Evolutionary conservation across 805 yeast species (phyloP), one percentile per base, ranked within the genome.

Genomic region (Candida wancherniae): DNA sequence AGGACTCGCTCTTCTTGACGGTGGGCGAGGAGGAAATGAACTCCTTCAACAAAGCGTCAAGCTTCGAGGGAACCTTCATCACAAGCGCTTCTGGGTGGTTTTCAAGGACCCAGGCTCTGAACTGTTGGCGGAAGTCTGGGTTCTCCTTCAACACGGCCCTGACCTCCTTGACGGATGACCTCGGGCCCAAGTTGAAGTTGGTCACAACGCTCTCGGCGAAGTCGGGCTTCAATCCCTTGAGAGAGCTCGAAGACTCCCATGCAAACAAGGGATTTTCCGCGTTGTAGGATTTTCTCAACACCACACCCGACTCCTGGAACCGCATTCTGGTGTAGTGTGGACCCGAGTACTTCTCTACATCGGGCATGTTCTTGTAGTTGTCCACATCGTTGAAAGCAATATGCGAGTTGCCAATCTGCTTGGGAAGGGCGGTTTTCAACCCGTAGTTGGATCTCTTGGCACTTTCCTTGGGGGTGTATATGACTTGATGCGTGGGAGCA

Each of bases 391-490:
- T 78, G 43, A 69, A 67, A 6, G 78, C 75, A 25, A 84, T 64
- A 51, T 74, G 75, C 23, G 79, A 69, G 11, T 75, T 62, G 23
- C 75, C 76, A 26, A 73, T 53, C 44, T 73, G 77, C 22, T 64
- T 62, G 3, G 95, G 95, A 27, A 84, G 59, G 13, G 82, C 64
- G 26, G 78, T 63, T 51, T 84, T 84, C 37, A 84, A 57, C 47
- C 95, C 95, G 69, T 73, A 84, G 55, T 83, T 84, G 39, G 81
- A 78, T 57, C 84, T 67, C 9, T 67, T 53, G 26, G 79, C 71
- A 28, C 81, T 69, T 6, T 82, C 67, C 28, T 77, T 73, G 30
- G 83, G 77, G 0, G 92, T 77, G 54, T 73, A 80, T 22, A 84
- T 69, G 24, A 81, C 67, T 53, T 84, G 94, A 48, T 80, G 87